These are phyloP conservation scores for Petrea volubilis DNA, from an alignment of 257 asterid species.

Conservation along the genomic window DNA sequence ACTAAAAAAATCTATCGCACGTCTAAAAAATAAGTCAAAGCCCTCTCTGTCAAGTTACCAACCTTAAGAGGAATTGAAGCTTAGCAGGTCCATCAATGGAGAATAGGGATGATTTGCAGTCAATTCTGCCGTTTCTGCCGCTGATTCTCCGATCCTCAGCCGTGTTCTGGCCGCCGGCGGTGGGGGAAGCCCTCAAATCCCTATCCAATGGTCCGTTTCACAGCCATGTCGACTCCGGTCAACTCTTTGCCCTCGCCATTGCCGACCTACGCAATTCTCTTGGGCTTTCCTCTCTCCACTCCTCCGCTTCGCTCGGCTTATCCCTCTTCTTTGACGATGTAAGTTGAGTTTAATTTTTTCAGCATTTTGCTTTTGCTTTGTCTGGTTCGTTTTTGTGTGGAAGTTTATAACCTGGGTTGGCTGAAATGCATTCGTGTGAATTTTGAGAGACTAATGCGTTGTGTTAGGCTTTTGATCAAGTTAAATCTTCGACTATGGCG, in stretches of 20 bases:
- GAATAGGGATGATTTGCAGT: conserved; percentile 28
- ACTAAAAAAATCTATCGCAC: not conserved
- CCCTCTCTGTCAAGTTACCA: too few relatives aligned
- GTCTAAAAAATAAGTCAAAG: too few relatives aligned
- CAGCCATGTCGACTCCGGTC: conserved; percentile 76
- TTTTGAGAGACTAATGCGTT: not conserved
- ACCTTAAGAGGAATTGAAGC: not conserved
- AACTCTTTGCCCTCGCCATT: conserved; percentile 59
- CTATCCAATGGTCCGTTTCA: conserved; percentile 66
- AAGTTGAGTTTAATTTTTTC: conserved; percentile 7
- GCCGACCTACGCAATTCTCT: conserved; percentile 65
- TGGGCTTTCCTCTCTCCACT: conserved; percentile 33
- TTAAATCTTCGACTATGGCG: not conserved
- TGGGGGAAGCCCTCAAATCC: conserved; percentile 67
- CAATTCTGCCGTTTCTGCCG: conserved; percentile 66
- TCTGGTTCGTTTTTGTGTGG: not conserved
- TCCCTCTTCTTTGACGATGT: conserved; percentile 83
- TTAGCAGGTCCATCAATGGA: conserved; percentile 27
- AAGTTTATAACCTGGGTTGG: not conserved
- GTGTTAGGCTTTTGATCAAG: not conserved
- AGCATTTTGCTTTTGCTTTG: not conserved
- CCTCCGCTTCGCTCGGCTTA: conserved; percentile 59
- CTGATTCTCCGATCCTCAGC: conserved; percentile 56
- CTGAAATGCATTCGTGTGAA: not conserved
- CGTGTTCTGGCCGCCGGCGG: conserved; percentile 66